Base-by-base conservation (phyloP, 805 yeast species). In the Hanseniaspora mollemarum region DNA sequence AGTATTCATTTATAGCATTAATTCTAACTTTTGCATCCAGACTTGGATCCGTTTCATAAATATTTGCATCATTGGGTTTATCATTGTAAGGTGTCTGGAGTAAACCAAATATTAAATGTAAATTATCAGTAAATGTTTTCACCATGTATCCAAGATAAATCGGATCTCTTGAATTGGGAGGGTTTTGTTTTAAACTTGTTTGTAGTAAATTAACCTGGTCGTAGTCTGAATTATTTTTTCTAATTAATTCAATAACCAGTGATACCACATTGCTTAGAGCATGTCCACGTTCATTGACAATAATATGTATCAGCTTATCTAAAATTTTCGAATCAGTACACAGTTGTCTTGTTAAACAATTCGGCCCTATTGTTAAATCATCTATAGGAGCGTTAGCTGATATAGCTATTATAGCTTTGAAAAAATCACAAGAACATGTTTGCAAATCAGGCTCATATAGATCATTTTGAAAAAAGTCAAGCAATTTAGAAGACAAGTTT, bases 221-320 rank as follows among this genome's bases (percentile, higher is more conserved):
- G 66, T 90, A 92, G 65, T 92, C 98, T 0, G 96, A 86, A 62
- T 92, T 92, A 62, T 92, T 92, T 61, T 92, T 92, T 59, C 98
- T 75, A 54, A 92, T 92, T 39, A 92, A 74, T 64, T 92, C 98
- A 55, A 92, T 90, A 13, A 92, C 78, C 19, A 92, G 84, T 4
- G 96, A 88, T 10, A 92, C 96, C 46, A 94, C 88, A 53, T 87
- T 86, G 35, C 88, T 82, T 49, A 92, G 71, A 0, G 96, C 95
- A 48, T 81, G 78, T 22, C 95, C 94, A 50, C 81, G 77, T 56
- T 71, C 62, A 6, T 59, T 52, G 52, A 87, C 71, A 73, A 92
- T 88, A 52, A 84, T 80, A 32, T 76, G 66, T 19, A 90, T 78
- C 56, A 92, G 72, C 43, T 74, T 70, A 33, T 74, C 68, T 3